These are phyloP conservation scores for Clitocybe nebularis DNA, from an alignment of 1,284 basidiomycete species.

Conservation along the genomic window DNA sequence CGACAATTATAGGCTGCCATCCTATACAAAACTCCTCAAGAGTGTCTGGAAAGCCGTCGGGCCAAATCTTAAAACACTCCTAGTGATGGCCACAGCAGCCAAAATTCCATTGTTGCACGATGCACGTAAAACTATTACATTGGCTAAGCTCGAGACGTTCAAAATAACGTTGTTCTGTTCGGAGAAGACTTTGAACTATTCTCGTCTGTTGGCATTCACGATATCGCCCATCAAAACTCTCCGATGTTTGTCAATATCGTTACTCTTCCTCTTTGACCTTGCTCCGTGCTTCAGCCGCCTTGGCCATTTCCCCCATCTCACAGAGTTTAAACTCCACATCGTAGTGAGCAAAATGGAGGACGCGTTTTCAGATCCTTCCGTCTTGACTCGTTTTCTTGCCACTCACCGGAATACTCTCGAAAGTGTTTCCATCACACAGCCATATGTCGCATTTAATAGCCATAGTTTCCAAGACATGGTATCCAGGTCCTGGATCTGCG, in stretches of 20 bases:
- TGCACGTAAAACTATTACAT: conserved; percentile 5
- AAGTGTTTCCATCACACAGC: conserved; percentile 13
- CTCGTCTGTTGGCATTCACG: conserved; percentile 12
- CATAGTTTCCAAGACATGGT: not conserved
- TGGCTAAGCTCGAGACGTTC: conserved; percentile 17
- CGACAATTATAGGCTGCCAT: conserved; percentile 17
- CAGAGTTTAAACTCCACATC: conserved; percentile 9
- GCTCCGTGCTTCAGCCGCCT: conserved; percentile 15
- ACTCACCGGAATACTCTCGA: conserved; percentile 14
- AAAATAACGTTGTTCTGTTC: conserved; percentile 17
- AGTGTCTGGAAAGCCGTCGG: conserved; percentile 19
- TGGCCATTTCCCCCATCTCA: conserved; percentile 16
- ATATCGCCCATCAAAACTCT: conserved; percentile 15
- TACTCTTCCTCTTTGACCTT: conserved; percentile 13
- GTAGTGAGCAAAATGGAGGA: conserved; percentile 13
- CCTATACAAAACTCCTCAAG: conserved; percentile 18
- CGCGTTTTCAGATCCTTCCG: conserved; percentile 8
- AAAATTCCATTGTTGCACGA: conserved; percentile 19
- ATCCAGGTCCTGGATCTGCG: not conserved
- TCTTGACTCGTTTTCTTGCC: conserved; percentile 13
- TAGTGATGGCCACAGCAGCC: conserved; percentile 17
- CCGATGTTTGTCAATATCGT: conserved; percentile 17
- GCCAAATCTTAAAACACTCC: conserved; percentile 16
- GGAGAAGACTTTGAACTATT: conserved; percentile 5
- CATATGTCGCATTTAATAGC: not conserved